Evolutionary conservation across 305 asterid genomes (phyloP).

Genomic region (Petunia hybrid): DNA sequence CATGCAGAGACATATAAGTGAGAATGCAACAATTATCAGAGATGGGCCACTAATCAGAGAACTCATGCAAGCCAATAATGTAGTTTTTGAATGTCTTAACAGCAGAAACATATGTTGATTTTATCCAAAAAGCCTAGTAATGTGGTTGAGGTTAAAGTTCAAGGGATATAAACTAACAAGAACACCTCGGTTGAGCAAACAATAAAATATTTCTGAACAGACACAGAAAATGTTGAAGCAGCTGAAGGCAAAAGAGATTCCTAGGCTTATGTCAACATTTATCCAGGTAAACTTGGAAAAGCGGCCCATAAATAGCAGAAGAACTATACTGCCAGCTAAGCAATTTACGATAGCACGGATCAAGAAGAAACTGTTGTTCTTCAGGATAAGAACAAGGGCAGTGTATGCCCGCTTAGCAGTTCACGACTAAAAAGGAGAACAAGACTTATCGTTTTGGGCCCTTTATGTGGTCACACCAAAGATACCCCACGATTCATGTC

Average conservation of each 20-base stretch:
- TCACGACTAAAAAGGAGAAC: neutral
- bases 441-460: neutral
- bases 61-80: conserved; percentile 8
- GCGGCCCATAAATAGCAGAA: conserved; percentile 16
- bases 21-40: conserved; percentile 20
- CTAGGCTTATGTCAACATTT: conserved; percentile 1
- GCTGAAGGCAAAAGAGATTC: neutral
- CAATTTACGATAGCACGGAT: neutral
- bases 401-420: conserved; percentile 3
- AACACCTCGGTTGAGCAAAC: neutral
- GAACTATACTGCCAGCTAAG: neutral
- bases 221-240: conserved; percentile 14
- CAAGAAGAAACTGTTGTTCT: conserved; percentile 16
- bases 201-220: conserved; percentile 8
- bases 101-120: neutral
- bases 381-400: conserved; percentile 13
- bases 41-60: conserved; percentile 1
- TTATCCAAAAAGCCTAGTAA: neutral
- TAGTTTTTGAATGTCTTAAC: neutral
- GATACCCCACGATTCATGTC: neutral
- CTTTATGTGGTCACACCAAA: conserved; percentile 17
- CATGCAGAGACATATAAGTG: conserved; percentile 12
- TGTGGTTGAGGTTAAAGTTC: conserved; percentile 12
- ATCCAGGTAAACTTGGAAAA: conserved; percentile 16
- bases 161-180: neutral